Base-by-base conservation (phyloP, 2,329 filamentous ascomycete species). In the Cladosporium velox region DNA sequence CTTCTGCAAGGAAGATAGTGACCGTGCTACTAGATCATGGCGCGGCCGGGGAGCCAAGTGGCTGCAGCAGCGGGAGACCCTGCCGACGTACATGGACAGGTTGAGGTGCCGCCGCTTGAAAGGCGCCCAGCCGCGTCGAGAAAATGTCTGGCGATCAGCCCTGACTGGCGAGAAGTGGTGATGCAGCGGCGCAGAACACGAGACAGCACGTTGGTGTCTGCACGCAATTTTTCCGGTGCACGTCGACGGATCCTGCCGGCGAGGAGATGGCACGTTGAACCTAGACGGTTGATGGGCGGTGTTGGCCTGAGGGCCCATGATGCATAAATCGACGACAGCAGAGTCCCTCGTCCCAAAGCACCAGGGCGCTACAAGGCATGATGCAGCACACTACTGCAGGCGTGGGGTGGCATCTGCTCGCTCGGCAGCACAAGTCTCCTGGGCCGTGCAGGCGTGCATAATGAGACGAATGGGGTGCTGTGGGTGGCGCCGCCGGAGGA, bases 1-100 rank as follows among this genome's bases (percentile, higher is more conserved):
- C 61, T 28, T 54, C 61, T 64, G 61, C 61, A 64, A 64, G 61
- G 61, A 64, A 57, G 51, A 64, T 32, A 49, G 61, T 34, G 28
- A 64, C 61, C 38, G 61, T 44, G 49, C 51, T 15, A 47, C 51
- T 57, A 64, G 61, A 64, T 54, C 34, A 64, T 51, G 61, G 61
- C 49, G 61, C 41, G 26, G 59, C 49, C 61, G 61, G 61, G 61
- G 61, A 64, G 26, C 51, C 28, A 41, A 21, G 51, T 64, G 51
- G 61, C 60, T 64, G 61, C 61, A 64, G 51, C 34, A 14, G 51
- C 61, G 61, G 61, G 61, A 64, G 51, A 52, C 51, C 51, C 49
- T 64, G 61, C 61, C 61, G 61, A 26, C 34, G 51, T 38, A 34
- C 34, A 38, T 38, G 44, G 51, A 64, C 61, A 64, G 51, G 51